Conservation (phyloP, 2,329 filamentous ascomycete species). For the Paraconiothyrium sp. region DNA sequence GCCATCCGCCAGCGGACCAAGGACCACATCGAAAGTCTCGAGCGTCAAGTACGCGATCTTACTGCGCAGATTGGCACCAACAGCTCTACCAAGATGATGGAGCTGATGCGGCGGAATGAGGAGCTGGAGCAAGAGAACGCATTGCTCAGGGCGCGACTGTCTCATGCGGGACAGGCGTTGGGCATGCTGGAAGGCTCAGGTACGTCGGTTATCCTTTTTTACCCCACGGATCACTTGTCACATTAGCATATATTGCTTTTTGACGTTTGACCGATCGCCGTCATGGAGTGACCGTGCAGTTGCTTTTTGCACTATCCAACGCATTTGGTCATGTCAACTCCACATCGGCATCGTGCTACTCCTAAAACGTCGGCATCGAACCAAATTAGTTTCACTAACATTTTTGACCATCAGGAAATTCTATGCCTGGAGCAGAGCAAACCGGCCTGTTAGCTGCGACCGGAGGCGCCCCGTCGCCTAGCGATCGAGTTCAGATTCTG, state of each 20-base stretch:
- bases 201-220: conserved; percentile 38
- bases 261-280: conserved; percentile 35
- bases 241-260: conserved; percentile 38
- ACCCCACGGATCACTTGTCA: conserved; percentile 39
- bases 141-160: conserved; percentile 61
- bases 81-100: conserved; percentile 58
- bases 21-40: conserved; percentile 67
- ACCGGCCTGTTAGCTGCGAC: conserved; percentile 37
- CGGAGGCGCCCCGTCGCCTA: conserved; percentile 49
- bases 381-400: not conserved
- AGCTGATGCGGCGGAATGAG: conserved; percentile 62
- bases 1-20: conserved; percentile 68
- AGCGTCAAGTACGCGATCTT: conserved; percentile 63
- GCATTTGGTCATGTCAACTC: conserved; percentile 20
- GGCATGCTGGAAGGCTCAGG: conserved; percentile 49
- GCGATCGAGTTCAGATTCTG: conserved; percentile 51
- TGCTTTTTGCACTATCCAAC: conserved; percentile 28
- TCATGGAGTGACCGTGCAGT: conserved; percentile 33
- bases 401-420: conserved; percentile 23
- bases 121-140: conserved; percentile 65
- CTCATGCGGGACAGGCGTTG: conserved; percentile 53
- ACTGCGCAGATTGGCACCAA: conserved; percentile 58
- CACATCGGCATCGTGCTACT: not conserved
- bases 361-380: too few species aligned
- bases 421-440: conserved; percentile 29